Percentiles rank a stretch among this genome's conserved stretches.
Evolutionary conservation across 208 protist genomes (phyloP).

Genomic region (Trypanosoma cruzi): DNA sequence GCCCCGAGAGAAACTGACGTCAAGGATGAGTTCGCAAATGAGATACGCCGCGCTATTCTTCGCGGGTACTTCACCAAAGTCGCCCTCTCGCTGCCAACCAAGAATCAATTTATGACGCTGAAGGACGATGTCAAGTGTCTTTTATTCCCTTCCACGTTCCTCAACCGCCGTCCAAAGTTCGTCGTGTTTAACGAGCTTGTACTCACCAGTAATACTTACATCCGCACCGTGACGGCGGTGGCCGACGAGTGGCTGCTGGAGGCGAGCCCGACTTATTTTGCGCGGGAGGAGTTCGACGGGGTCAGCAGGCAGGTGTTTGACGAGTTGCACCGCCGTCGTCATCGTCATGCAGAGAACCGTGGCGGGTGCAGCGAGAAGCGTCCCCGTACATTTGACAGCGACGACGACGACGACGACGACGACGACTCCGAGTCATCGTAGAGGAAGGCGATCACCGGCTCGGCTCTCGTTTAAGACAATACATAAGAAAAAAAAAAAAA

Average conservation of each 20-base stretch:
- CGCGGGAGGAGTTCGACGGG: constrained; percentile 75
- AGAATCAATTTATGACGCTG: constrained; percentile 95
- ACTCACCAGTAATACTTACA: constrained; percentile 93
- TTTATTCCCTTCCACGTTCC: constrained; percentile 90
- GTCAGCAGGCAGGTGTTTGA: constrained; percentile 79
- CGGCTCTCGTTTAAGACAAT: background rate
- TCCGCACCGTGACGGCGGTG: constrained; percentile 96
- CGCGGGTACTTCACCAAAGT: constrained; percentile 97
- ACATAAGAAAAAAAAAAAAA: constrained; percentile 2
- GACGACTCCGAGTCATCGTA: constrained; percentile 21
- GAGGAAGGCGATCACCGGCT: background rate
- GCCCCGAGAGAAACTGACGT: background rate
- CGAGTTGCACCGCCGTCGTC: constrained; percentile 62
- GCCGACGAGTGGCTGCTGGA: constrained; percentile 95
- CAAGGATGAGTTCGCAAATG: constrained; percentile 74
- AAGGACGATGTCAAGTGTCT: constrained; percentile 97
- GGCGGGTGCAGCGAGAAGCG: constrained; percentile 22
- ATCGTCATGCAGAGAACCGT: constrained; percentile 4
- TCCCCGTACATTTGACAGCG: constrained; percentile 19
- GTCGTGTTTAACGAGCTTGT: constrained; percentile 98
- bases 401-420: constrained; percentile 23
- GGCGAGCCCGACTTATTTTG: constrained; percentile 88
- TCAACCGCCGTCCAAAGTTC: constrained; percentile 97
- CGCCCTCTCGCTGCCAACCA: constrained; percentile 94
- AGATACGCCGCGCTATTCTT: constrained; percentile 92